Base-by-base conservation (phyloP, 1,284 basidiomycete species). In the Termitomyces sp. region DNA sequence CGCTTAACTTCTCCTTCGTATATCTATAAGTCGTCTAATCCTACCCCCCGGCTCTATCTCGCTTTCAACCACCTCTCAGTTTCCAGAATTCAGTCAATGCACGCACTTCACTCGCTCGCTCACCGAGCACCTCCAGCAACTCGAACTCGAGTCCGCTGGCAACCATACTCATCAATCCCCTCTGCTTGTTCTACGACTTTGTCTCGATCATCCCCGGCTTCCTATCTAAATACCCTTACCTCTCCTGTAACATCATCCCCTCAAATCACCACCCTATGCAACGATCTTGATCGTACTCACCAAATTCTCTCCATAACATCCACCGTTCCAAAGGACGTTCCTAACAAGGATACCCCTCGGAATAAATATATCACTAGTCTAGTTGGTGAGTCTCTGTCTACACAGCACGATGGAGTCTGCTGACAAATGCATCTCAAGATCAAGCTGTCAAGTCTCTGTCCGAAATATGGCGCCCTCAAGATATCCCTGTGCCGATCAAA, bases 381-480 rank as follows among this genome's bases (percentile, higher is more conserved):
- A 55, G 82, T 90, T 64, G 86, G 87, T 88, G 67, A 73, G 85
- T 77, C 17, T 45, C 12, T 38, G 5, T 47, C 39, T 24, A 34
- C 38, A 21, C 46, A 26, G 13, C 21, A 38, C 24, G 19, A 28
- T 57, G 6, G 17, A 26, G 15, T 43, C 43, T 62, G 53, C 44
- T 62, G 53, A 62, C 55, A 49, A 56, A 60, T 47, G 12, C 50
- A 42, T 56, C 48, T 58, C 44, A 67, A 90, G 87, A 90, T 74
- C 84, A 88, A 81, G 82, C 88, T 42, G 81, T 90, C 56, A 85
- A 84, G 65, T 83, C 80, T 5, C 68, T 90, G 52, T 82, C 78
- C 65, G 84, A 90, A 61, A 85, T 88, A 68, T 90, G 88, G 88
- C 82, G 75, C 46, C 81, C 82, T 2, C 81, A 88, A 64, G 81